Percentiles rank a stretch among this genome's conserved stretches.
phyloP scores from a whole-genome alignment of 108 stramenopile species.

The Fistulifera pelliculosa region DNA sequence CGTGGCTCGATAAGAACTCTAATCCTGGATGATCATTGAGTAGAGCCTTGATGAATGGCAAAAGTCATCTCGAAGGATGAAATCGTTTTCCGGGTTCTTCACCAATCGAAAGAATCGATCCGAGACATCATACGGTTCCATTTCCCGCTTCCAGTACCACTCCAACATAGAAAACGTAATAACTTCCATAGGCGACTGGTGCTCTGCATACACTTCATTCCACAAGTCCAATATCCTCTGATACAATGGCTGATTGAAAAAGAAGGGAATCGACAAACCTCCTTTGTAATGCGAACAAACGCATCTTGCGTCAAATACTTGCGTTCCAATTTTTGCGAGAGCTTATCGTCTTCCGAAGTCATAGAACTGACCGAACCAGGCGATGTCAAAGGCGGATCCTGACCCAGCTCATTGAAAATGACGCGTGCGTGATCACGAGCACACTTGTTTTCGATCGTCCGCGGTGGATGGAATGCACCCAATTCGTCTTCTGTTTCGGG shows the following conservation, averaged over 20 bases:
- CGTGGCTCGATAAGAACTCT: constrained; percentile 86
- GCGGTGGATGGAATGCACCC: too few species aligned
- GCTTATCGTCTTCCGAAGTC: constrained; percentile 7
- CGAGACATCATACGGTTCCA: constrained; percentile 84
- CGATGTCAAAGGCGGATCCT: constrained; percentile 7
- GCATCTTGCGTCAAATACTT: constrained; percentile 45
- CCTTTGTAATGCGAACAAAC: constrained; percentile 89
- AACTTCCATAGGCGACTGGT: constrained; percentile 7
- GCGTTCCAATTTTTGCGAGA: not conserved
- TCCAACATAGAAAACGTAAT: constrained; percentile 57
- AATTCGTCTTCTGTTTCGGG: not conserved
- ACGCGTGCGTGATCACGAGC: constrained; percentile 19
- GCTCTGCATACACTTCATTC: constrained; percentile 8
- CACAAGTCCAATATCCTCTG: constrained; percentile 64
- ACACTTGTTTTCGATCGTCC: constrained; percentile 8
- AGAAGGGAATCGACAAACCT: constrained; percentile 87
- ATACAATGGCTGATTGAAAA: constrained; percentile 87
- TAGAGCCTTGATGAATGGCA: constrained; percentile 87
- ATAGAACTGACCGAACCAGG: constrained; percentile 4
- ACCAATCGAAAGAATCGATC: constrained; percentile 91
- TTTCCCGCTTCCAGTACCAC: constrained; percentile 81
- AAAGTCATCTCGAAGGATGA: constrained; percentile 87
- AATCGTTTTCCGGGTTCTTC: constrained; percentile 66
- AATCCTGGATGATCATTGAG: constrained; percentile 86
- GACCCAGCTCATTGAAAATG: constrained; percentile 19